Base-by-base conservation (phyloP, 306 rosid genomes). In the Echinosophora koreensis region DNA sequence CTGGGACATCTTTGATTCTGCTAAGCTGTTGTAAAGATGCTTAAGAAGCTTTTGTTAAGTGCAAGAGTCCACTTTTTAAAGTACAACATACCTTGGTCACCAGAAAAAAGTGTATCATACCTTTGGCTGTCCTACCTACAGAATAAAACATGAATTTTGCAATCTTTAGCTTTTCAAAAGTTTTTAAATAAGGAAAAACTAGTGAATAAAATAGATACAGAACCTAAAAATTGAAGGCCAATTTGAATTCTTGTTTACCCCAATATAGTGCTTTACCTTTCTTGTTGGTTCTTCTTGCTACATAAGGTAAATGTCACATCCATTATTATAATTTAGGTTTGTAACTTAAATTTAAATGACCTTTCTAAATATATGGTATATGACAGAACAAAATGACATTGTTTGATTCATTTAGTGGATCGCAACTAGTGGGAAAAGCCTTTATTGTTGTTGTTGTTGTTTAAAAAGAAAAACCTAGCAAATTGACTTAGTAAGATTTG, bases 11-110 rank as follows among this genome's bases (percentile, higher is more conserved):
- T 79, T 83, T 68, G 84, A 69, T 91, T 88, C 84, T 42, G 78
- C 84, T 32, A 57, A 58, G 77, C 38, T 75, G 59, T 78, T 54
- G 9, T 38, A 54, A 22, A 22, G 22, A 22, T 22, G 22, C 22
- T 22, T 22, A 22, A 22, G 0, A 22, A 81, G 76, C 93, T 92
- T 90, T 92, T 80, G 92, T 92, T 76, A 80, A 83, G 84, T 22
- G 49, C 86, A 90, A 90, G 96, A 30, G 69, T 88, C 84, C 83
- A 71, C 89, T 82, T 84, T 92, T 65, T 9, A 44, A 77, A 39
- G 81, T 79, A 80, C 75, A 22, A 69, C 13, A 56, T 61, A 30
- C 65, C 86, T 78, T 81, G 51, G 58, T 68, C 66, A 59, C 80
- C 38, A 28, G 9, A 47, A 56, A 46, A 37, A 81, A 78, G 81